Base-by-base conservation (phyloP, 2,329 filamentous ascomycete species). In the Penicillium sp. region DNA sequence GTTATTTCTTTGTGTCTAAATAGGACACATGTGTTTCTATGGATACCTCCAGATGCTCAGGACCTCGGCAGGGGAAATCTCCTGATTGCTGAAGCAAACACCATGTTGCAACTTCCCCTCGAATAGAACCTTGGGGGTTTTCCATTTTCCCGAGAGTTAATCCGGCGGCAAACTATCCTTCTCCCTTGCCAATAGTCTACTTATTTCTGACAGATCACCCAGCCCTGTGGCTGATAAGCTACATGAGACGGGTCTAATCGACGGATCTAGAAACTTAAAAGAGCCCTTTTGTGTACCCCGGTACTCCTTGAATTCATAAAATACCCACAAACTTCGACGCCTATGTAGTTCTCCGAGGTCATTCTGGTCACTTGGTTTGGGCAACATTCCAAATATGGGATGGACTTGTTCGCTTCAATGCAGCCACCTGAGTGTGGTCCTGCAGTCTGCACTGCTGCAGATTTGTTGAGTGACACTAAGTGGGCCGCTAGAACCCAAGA, bases 201-300 rank as follows among this genome's bases (percentile, higher is more conserved):
- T 21, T 15, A 52, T 52, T 56, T 57, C 53, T 61, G 59, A 61
- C 53, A 53, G 53, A 53, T 53, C 59, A 50, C 7, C 3, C 44
- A 21, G 29, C 19, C 35, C n/a, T 8, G 19, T n/a, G 41, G 35
- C 35, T 41, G 35, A 41, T 41, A 41, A 41, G 35, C 35, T 41
- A 11, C 35, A 41, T 38, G 7, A 19, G 31, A 56, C 23, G 19
- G 13, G 46, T 49, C 58, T 38, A 46, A 19, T 56, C 7, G 47
- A 56, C 38, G 29, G 38, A 19, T 58, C 47, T 19, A 45, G 52
- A 52, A 23, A 41, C 11, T 41, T 26, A 26, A 21, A 21, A 21
- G 26, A 26, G 26, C 26, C 23, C 35, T 41, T 11, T 38, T 38
- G 9, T 38, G 35, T 13, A 4, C 35, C 35, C 31, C 11, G 31